Conservation (phyloP, 306 rosid genomes). For the Delonix regia region DNA sequence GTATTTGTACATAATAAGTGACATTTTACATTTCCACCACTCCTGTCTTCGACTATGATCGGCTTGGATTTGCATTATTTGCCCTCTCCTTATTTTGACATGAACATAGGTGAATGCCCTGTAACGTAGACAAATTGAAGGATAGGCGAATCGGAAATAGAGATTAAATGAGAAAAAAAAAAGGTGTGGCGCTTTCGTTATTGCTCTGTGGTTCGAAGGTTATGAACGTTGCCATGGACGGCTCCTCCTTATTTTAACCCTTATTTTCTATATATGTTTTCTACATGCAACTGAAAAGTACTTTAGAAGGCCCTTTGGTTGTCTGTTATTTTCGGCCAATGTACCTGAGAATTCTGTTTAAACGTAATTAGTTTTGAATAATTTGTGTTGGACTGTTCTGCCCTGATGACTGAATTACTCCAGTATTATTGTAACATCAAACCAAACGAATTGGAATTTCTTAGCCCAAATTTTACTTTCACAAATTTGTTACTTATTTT, state of each 20-base stretch:
- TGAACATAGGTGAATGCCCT: background rate
- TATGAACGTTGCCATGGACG: background rate
- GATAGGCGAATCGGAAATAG: background rate
- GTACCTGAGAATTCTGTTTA: background rate
- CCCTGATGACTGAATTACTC: background rate
- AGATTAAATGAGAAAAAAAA: background rate
- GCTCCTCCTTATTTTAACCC: background rate
- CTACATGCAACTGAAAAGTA: background rate
- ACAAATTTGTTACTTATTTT: background rate
- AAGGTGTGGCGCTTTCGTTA: background rate
- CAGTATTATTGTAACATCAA: background rate
- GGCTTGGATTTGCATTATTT: conserved; percentile 21
- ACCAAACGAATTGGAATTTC: background rate
- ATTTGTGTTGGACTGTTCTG: background rate
- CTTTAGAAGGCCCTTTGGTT: background rate
- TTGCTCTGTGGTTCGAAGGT: background rate
- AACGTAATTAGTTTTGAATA: background rate
- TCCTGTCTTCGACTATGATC: conserved; percentile 18
- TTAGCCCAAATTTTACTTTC: background rate
- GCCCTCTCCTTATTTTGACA: background rate
- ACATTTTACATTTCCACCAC: conserved; percentile 23
- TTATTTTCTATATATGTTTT: background rate
- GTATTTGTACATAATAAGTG: conserved; percentile 38
- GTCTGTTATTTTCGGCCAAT: background rate
- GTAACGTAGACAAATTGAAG: background rate